These are phyloP conservation scores for Daucus carota DNA, from an alignment of 129 eudicot species.

Conservation along the genomic window DNA sequence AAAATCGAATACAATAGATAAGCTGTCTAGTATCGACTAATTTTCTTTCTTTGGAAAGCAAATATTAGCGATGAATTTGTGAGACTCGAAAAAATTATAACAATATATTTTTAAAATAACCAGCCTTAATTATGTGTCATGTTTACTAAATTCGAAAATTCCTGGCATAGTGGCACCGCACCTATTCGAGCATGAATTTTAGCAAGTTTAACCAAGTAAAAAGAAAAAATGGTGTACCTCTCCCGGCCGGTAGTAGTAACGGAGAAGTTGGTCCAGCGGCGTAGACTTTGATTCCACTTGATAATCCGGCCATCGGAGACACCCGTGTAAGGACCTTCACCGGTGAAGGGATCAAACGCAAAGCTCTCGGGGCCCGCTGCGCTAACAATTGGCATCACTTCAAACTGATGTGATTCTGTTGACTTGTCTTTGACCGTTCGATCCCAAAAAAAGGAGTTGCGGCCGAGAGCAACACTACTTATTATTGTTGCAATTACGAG, in stretches of 20 bases:
- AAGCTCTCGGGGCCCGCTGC: conserved; percentile 2
- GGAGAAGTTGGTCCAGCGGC: neutral
- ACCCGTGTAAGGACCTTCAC: conserved; percentile 1
- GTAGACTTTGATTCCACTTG: neutral
- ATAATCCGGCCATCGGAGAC: conserved; percentile 2
- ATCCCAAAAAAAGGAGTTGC: neutral
- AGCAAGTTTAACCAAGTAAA: neutral
- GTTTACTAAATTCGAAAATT: too few relatives aligned
- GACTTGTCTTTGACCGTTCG: neutral
- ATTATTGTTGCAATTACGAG: neutral
- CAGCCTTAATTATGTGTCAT: too few relatives aligned
- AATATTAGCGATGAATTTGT: too few relatives aligned
- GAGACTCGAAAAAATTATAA: too few relatives aligned
- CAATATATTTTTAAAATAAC: too few relatives aligned
- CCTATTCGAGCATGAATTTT: too few relatives aligned
- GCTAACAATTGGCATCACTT: neutral
- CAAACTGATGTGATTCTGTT: neutral
- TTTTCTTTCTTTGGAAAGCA: too few relatives aligned
- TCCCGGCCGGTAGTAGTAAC: neutral
- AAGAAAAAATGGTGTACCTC: neutral
- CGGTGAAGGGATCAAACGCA: neutral
- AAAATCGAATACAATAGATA: too few relatives aligned
- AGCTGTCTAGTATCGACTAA: too few relatives aligned
- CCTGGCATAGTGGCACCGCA: too few relatives aligned
- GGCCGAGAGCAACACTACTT: neutral